phyloP scores from a whole-genome alignment of 2,329 filamentous ascomycete species.

The Mollisiaceae sp. region DNA sequence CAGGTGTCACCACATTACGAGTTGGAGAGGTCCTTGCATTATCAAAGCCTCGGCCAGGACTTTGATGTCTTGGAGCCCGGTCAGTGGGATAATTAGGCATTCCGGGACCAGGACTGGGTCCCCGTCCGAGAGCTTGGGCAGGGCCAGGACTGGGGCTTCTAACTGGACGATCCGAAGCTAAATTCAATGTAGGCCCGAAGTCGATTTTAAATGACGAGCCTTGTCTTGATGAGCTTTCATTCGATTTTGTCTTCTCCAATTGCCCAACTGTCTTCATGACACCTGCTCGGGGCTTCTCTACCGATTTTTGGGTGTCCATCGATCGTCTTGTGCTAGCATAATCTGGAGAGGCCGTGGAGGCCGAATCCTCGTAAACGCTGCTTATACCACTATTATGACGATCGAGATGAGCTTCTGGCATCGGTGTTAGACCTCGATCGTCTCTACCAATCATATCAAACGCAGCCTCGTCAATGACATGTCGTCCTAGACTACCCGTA shows the following conservation, averaged over 20 bases:
- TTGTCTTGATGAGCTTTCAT: slow-evolving; percentile 16
- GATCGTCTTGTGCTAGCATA: slow-evolving; percentile 68
- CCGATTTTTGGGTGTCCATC: slow-evolving; percentile 49
- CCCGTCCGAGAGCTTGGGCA: slow-evolving; percentile 50
- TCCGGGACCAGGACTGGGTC: slow-evolving; percentile 64
- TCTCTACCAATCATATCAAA: slow-evolving; percentile 47
- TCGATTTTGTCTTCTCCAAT: slow-evolving; percentile 19
- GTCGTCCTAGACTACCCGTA: slow-evolving; percentile 47
- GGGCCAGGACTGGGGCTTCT: slow-evolving; percentile 58
- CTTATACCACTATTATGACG: slow-evolving; percentile 46
- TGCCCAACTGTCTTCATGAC: slow-evolving; percentile 77
- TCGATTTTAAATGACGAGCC: slow-evolving; percentile 69
- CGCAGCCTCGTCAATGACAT: slow-evolving; percentile 54
- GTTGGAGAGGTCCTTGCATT: slow-evolving; percentile 44
- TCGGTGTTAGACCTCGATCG: slow-evolving; percentile 19
- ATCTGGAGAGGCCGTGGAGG: slow-evolving; percentile 71
- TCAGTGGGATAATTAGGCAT: slow-evolving; percentile 26
- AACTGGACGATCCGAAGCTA: slow-evolving; percentile 30
- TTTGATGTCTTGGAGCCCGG: slow-evolving; percentile 24
- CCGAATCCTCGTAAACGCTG: slow-evolving; percentile 64
- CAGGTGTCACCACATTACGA: slow-evolving; percentile 46
- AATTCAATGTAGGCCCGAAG: slow-evolving; percentile 81
- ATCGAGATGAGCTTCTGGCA: slow-evolving; percentile 35
- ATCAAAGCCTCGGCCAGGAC: slow-evolving; percentile 37
- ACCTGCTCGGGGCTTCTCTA: slow-evolving; percentile 76